Percentiles rank a stretch among this genome's conserved stretches.
These are phyloP conservation scores for Globisporangium heterothallicum DNA, from an alignment of 352 stramenopile species.

Conservation along the genomic window DNA sequence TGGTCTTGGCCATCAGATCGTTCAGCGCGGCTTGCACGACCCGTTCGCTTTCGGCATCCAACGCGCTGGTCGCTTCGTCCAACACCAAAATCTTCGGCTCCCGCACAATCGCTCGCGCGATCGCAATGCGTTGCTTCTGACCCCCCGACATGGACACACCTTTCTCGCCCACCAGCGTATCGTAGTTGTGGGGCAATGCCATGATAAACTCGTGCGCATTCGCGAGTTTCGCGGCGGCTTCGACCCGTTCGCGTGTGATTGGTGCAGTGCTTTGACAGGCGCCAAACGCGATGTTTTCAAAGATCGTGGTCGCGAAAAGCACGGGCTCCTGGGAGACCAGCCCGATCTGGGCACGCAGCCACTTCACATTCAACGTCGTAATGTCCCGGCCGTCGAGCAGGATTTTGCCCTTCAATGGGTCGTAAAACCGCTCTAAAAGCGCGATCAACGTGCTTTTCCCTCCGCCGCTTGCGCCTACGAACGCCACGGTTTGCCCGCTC, in stretches of 20 bases:
- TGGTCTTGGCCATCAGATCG: constrained; percentile 21
- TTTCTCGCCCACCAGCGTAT: constrained; percentile 71
- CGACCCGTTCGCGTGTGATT: constrained; percentile 53
- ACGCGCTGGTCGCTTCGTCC: constrained; percentile 42
- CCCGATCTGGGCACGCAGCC: constrained; percentile 54
- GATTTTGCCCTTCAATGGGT: constrained; percentile 62
- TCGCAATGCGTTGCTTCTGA: constrained; percentile 49
- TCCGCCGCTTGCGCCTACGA: constrained; percentile 25
- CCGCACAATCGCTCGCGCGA: constrained; percentile 37
- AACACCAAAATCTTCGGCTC: constrained; percentile 38
- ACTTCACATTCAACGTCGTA: constrained; percentile 71
- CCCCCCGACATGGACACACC: constrained; percentile 47
- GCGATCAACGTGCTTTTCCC: constrained; percentile 38
- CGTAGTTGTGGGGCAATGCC: constrained; percentile 79
- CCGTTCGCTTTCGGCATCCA: constrained; percentile 30
- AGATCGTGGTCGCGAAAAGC: constrained; percentile 86
- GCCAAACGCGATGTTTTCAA: constrained; percentile 88
- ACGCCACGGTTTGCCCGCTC: constrained; percentile 24
- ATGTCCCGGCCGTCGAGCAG: constrained; percentile 78
- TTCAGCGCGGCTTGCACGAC: constrained; percentile 31
- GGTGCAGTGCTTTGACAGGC: constrained; percentile 5
- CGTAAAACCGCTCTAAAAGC: constrained; percentile 88
- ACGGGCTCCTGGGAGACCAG: constrained; percentile 86
- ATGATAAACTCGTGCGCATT: constrained; percentile 90
- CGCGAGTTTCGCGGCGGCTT: constrained; percentile 72